Evolutionary conservation across 345 rosid genomes (phyloP).

Genomic region (Camelina sativa): DNA sequence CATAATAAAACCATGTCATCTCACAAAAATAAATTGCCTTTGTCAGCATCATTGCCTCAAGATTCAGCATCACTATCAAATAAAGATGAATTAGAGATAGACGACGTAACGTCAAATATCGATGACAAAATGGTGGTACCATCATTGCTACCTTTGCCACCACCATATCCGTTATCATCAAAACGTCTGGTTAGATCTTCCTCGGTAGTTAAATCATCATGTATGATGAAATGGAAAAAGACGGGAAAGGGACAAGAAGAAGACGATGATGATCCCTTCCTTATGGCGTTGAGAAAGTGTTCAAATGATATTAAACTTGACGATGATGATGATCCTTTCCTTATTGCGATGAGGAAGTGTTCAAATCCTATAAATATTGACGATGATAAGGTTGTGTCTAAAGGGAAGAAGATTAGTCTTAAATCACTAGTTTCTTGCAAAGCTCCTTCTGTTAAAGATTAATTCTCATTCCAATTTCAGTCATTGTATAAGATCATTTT

Average conservation of each 20-base stretch:
- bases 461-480: not conserved
- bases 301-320: not conserved
- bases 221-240: constrained; percentile 15
- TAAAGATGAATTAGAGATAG: constrained; percentile 9
- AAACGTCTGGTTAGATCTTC: constrained; percentile 26
- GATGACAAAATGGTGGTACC: constrained; percentile 18
- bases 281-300: not conserved
- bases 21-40: constrained; percentile 3
- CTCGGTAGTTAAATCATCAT: constrained; percentile 23
- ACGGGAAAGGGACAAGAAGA: constrained; percentile 16
- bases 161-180: constrained; percentile 27
- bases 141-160: constrained; percentile 31
- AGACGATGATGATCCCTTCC: constrained; percentile 1
- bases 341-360: constrained; percentile 29
- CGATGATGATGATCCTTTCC: constrained; percentile 22
- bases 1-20: constrained; percentile 4
- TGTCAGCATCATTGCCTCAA: constrained; percentile 12
- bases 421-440: constrained; percentile 32
- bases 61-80: constrained; percentile 1
- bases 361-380: not conserved
- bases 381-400: not conserved
- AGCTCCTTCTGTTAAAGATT: constrained; percentile 26
- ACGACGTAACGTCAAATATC: not conserved
- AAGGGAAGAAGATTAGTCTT: constrained; percentile 8
- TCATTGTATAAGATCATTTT: not conserved